These are phyloP conservation scores for Apophysomyces sp. DNA, from an alignment of 371 early-diverging fungal species.

Conservation along the genomic window DNA sequence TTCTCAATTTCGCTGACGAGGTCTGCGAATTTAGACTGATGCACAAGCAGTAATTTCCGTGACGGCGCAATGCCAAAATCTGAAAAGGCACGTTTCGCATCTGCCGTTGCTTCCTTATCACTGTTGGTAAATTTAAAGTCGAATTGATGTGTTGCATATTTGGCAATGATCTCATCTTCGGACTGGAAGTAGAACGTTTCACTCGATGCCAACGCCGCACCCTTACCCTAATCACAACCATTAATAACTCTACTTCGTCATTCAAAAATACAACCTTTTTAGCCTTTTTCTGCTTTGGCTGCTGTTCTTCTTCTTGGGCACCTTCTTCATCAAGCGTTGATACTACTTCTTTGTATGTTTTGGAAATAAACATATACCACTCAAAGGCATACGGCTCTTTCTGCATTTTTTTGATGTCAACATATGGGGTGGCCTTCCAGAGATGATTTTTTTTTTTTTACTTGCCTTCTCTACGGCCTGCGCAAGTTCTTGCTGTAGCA, in stretches of 20 bases:
- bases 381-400: slow-evolving; percentile 76
- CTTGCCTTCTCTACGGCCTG: slow-evolving; percentile 73
- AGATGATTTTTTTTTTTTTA: background rate
- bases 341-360: slow-evolving; percentile 83
- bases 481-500: slow-evolving; percentile 84
- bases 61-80: slow-evolving; percentile 85
- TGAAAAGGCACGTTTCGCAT: slow-evolving; percentile 79
- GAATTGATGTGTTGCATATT: slow-evolving; percentile 35
- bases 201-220: background rate
- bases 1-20: slow-evolving; percentile 51
- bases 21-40: slow-evolving; percentile 55
- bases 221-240: background rate
- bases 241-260: background rate
- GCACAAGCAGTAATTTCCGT: slow-evolving; percentile 73
- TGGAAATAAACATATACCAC: slow-evolving; percentile 79
- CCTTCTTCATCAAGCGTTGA: slow-evolving; percentile 61
- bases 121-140: slow-evolving; percentile 73
- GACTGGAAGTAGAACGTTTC: slow-evolving; percentile 79
- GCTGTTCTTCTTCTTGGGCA: slow-evolving; percentile 39
- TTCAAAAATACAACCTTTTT: slow-evolving; percentile 34
- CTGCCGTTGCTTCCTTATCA: slow-evolving; percentile 63
- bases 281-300: slow-evolving; percentile 22
- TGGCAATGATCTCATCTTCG: slow-evolving; percentile 87
- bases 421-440: background rate
- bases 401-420: slow-evolving; percentile 24